These are phyloP conservation scores for Cenchrus fungigraminus DNA, from an alignment of 176 grass and related monocot species.

Conservation along the genomic window DNA sequence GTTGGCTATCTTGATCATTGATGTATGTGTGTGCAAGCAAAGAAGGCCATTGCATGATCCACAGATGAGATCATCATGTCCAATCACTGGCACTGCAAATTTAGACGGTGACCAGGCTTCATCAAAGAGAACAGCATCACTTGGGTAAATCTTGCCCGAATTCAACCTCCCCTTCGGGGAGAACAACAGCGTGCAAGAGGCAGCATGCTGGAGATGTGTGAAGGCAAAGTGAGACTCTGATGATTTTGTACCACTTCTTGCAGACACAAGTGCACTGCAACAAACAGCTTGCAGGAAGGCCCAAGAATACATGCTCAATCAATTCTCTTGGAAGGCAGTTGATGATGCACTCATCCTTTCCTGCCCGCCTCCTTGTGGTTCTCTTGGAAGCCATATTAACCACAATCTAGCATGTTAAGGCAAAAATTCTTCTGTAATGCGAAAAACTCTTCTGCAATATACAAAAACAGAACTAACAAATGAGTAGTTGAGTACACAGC, in stretches of 20 bases:
- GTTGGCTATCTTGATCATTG: conserved; percentile 43
- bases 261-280: conserved; percentile 18
- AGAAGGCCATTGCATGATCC: conserved; percentile 44
- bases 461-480: not conserved
- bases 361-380: not conserved
- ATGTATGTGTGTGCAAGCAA: conserved; percentile 26
- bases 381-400: conserved; percentile 21
- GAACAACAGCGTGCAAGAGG: conserved; percentile 21
- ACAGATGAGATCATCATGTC: conserved; percentile 26
- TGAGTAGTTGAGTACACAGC: not conserved
- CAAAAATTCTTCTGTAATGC: not conserved
- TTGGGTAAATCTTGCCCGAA: not conserved
- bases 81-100: conserved; percentile 26
- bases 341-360: not conserved
- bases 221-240: conserved; percentile 1
- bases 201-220: not conserved
- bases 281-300: conserved; percentile 20
- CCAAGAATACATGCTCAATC: conserved; percentile 20
- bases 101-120: conserved; percentile 26
- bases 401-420: not conserved
- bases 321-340: conserved; percentile 15
- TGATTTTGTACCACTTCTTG: conserved; percentile 25
- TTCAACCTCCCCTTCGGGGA: not conserved
- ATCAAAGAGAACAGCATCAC: conserved; percentile 19
- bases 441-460: not conserved